A percentile compares a stretch with the other conserved stretches of the same genome.
phyloP scores from a whole-genome alignment of 2,329 filamentous ascomycete genomes.

The Aspergillus sp. region DNA sequence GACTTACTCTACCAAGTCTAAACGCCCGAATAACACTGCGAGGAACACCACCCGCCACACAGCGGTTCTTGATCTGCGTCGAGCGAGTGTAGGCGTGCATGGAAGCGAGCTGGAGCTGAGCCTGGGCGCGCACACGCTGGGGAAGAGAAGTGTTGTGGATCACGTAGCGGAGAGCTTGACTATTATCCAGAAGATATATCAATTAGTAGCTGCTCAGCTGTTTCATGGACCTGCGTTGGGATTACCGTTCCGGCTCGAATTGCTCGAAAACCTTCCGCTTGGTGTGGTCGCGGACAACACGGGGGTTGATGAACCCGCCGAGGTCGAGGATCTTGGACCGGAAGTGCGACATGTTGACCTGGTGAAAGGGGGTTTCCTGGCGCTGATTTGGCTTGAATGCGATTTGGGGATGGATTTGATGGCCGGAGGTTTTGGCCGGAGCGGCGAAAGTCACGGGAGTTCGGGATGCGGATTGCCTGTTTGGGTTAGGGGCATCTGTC shows the following conservation, averaged over 20 bases:
- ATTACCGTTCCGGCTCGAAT: slow-evolving; percentile 82
- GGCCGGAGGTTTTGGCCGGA: slow-evolving; percentile 15
- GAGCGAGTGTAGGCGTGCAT: slow-evolving; percentile 96
- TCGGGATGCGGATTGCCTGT: background rate
- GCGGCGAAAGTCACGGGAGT: slow-evolving; percentile 24
- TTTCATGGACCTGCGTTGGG: background rate
- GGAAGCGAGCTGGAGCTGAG: slow-evolving; percentile 86
- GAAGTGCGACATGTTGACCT: slow-evolving; percentile 74
- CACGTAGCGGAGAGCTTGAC: slow-evolving; percentile 90
- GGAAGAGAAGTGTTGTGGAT: slow-evolving; percentile 90
- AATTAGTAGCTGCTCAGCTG: background rate
- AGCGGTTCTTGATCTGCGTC: slow-evolving; percentile 92
- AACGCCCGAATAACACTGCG: slow-evolving; percentile 92
- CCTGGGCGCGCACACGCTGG: slow-evolving; percentile 78
- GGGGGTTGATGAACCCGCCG: slow-evolving; percentile 82
- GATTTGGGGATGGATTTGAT: background rate
- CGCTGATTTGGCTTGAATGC: background rate
- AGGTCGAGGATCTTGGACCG: slow-evolving; percentile 87
- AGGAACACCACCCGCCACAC: slow-evolving; percentile 86
- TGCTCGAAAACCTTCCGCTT: slow-evolving; percentile 92
- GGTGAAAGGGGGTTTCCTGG: background rate
- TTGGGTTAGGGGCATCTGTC: slow-evolving; percentile 1
- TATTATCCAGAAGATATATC: slow-evolving; percentile 38
- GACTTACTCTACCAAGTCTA: slow-evolving; percentile 83
- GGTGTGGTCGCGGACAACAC: slow-evolving; percentile 88